Conservation (phyloP, 768 basidiomycete species). For the Mycena polygramma region DNA sequence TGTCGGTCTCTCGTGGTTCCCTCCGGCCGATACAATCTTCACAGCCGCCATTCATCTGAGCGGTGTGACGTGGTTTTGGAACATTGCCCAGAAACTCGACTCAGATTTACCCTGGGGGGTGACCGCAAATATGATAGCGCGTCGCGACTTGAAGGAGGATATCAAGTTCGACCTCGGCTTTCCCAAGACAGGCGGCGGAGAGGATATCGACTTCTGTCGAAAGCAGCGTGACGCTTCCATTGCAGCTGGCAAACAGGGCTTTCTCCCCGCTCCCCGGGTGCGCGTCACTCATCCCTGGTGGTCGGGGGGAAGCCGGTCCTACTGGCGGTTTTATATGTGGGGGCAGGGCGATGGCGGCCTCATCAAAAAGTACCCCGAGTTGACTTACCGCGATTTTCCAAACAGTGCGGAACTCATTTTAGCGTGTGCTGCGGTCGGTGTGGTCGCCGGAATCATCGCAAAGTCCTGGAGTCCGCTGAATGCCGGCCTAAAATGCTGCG, state of each 20-base stretch:
- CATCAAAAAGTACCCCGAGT: constrained; percentile 60
- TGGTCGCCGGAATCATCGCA: constrained; percentile 7
- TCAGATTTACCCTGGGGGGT: constrained; percentile 72
- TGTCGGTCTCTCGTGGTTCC: constrained; percentile 66
- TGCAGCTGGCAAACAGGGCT: constrained; percentile 52
- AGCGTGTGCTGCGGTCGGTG: constrained; percentile 17
- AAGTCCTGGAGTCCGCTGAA: neutral
- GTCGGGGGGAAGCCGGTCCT: constrained; percentile 58
- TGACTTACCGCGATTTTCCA: constrained; percentile 59
- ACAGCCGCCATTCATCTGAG: constrained; percentile 68
- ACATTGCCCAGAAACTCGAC: constrained; percentile 64
- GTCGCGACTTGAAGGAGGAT: constrained; percentile 57
- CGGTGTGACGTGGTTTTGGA: constrained; percentile 73
- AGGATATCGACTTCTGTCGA: constrained; percentile 73
- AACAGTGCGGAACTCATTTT: constrained; percentile 62
- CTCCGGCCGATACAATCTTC: constrained; percentile 60
- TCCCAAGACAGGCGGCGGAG: constrained; percentile 75
- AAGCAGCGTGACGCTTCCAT: constrained; percentile 57
- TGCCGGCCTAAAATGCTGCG: constrained; percentile 22
- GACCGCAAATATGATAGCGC: constrained; percentile 69
- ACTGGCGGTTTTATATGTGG: constrained; percentile 72
- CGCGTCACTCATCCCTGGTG: constrained; percentile 72
- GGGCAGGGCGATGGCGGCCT: constrained; percentile 68
- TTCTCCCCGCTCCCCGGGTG: constrained; percentile 62
- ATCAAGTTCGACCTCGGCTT: constrained; percentile 62